Evolutionary conservation across 306 rosid genomes (phyloP).

Genomic region (Sechiopsis laciniata): DNA sequence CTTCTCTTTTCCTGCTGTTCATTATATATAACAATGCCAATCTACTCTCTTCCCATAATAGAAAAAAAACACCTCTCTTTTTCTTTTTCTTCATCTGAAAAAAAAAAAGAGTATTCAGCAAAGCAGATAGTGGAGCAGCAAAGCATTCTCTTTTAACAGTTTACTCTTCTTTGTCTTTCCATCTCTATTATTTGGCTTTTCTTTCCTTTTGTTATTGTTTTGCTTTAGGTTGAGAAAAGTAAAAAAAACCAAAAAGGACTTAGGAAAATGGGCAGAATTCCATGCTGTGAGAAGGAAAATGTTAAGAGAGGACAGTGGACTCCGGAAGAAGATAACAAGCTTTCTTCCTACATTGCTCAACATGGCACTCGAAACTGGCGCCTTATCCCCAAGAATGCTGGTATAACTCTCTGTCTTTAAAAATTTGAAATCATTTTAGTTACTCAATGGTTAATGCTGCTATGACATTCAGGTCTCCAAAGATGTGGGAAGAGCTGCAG

Average conservation of each 20-base stretch:
- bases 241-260: neutral
- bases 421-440: neutral
- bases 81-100: constrained; percentile 19
- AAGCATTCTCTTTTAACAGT: constrained; percentile 18
- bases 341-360: constrained; percentile 65
- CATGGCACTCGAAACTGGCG: constrained; percentile 65
- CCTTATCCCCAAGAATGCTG: constrained; percentile 57
- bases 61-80: constrained; percentile 16
- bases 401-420: constrained; percentile 21
- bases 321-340: constrained; percentile 92
- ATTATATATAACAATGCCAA: constrained; percentile 46
- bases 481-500: constrained; percentile 91
- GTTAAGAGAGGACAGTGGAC: constrained; percentile 89
- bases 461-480: constrained; percentile 46
- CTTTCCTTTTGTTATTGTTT: neutral
- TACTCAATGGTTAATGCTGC: constrained; percentile 16
- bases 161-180: neutral
- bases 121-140: constrained; percentile 21
- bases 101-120: neutral
- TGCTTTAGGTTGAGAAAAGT: constrained; percentile 9
- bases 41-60: constrained; percentile 19
- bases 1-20: constrained; percentile 33
- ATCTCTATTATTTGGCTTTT: neutral
- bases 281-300: constrained; percentile 79
- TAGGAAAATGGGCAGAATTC: constrained; percentile 73